Percentiles rank a stretch among this genome's conserved stretches.
Evolutionary conservation across 495 filamentous ascomycete genomes (phyloP).

Genomic region (Podospora sp.): DNA sequence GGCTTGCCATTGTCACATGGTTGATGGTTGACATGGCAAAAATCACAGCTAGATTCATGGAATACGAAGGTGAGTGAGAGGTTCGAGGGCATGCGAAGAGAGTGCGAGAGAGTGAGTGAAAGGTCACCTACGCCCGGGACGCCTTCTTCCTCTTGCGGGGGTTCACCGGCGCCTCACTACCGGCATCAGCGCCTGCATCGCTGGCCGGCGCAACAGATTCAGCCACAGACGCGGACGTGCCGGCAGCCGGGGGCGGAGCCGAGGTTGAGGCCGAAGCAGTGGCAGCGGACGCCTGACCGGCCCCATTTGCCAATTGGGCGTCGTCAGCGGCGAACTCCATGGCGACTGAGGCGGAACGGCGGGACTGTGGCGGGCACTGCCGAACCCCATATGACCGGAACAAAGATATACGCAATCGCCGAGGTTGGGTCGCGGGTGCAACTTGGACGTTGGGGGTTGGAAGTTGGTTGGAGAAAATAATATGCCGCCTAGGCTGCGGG

Average conservation of each 20-base stretch:
- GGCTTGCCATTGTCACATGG: conserved; percentile 45
- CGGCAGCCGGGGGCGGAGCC: conserved; percentile 3
- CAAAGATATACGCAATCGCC: background rate
- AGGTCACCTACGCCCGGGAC: conserved; percentile 38
- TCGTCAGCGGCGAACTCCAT: conserved; percentile 15
- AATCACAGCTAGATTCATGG: conserved; percentile 35
- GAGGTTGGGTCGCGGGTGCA: background rate
- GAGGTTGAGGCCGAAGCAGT: background rate
- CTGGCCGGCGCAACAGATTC: conserved; percentile 23
- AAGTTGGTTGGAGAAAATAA: conserved; percentile 14
- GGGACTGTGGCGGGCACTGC: conserved; percentile 3
- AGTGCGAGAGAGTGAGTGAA: background rate
- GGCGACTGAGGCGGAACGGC: background rate
- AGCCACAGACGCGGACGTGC: conserved; percentile 5
- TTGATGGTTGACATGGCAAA: conserved; percentile 45
- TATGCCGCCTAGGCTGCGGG: conserved; percentile 3
- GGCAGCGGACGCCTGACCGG: background rate
- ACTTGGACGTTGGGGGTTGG: conserved; percentile 2
- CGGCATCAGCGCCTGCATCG: conserved; percentile 33
- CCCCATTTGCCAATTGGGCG: conserved; percentile 14
- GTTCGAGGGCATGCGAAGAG: background rate
- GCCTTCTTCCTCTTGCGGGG: conserved; percentile 44
- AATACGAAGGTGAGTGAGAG: background rate
- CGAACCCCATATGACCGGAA: conserved; percentile 18
- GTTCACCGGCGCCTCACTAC: conserved; percentile 36